Base-by-base conservation (phyloP, 345 rosid species). In the Aquilaria yunnanensis region DNA sequence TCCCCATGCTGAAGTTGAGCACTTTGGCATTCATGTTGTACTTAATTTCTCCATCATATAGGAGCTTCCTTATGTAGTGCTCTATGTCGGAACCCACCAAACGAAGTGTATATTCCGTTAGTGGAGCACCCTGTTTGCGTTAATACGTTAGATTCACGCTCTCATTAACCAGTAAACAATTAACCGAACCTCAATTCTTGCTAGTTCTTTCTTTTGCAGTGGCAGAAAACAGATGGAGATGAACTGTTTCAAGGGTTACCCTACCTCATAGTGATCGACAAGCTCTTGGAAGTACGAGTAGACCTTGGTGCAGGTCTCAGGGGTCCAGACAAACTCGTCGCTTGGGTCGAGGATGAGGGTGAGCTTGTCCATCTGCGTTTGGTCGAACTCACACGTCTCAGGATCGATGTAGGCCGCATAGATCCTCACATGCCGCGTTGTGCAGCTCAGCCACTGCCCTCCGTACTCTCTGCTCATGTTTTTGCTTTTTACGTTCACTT, bases 261-360 rank as follows among this genome's bases (percentile, higher is more conserved):
- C 49, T 77, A 77, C 97, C 97, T 93, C 97, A 29, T 93, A 93
- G 80, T 93, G 96, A 77, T 93, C 97, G 10, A 93, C 97, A 16
- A 89, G 98, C 74, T 89, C 98, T 72, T 93, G 98, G 69, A 93
- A 93, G 67, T 78, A 84, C 32, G 80, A 72, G 57, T 82, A 93
- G 29, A 89, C 96, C 78, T 73, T 84, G 60, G 72, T 67, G 75
- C 84, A 78, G 54, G 80, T 84, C 57, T 85, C 93, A n/a, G 80
- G 76, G 2, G 78, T 82, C 98, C 98, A 92, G 5, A 87, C 61
- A 57, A 92, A 89, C 80, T 92, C 98, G 47, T 87, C 75, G 37
- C 85, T 73, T 2, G 97, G 96, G 61, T 92, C 97, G n/a, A 92
- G 87, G 51, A 92, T 75, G 61, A 92, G 75, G 64, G 97, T 87